phyloP scores from a whole-genome alignment of 2,329 filamentous ascomycete genomes.

The Aspergillus piperis region DNA sequence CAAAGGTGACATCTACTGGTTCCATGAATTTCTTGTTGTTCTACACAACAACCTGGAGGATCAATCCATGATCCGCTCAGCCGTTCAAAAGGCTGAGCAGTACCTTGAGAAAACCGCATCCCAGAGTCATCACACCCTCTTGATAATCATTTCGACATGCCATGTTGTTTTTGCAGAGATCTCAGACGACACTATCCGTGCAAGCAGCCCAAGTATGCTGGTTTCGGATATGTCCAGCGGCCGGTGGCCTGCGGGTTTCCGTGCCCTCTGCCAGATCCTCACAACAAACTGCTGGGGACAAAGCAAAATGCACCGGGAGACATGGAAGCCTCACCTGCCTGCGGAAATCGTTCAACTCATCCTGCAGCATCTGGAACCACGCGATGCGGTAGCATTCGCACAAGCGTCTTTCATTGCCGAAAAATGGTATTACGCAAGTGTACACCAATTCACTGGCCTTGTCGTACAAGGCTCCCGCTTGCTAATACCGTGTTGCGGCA shows the following conservation, averaged over 20 bases:
- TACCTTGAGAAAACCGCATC: constrained; percentile 1
- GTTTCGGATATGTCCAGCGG: too few species aligned
- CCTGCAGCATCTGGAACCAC: constrained; percentile 16
- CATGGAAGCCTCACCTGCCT: constrained; percentile 12
- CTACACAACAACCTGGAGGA: constrained; percentile 18
- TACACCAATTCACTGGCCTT: constrained; percentile 22
- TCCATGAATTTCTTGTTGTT: constrained; percentile 23
- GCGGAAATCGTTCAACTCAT: constrained; percentile 19
- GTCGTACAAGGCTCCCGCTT: constrained; percentile 15
- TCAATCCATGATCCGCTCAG: constrained; percentile 10
- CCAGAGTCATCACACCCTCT: too few species aligned
- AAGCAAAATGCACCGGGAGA: constrained; percentile 18
- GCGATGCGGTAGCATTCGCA: constrained; percentile 26
- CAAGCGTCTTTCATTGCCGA: constrained; percentile 25
- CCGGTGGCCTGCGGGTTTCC: constrained; percentile 15
- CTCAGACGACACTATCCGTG: too few species aligned
- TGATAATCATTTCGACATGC: too few species aligned
- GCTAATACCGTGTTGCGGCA: constrained; percentile 29
- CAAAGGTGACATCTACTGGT: constrained; percentile 17
- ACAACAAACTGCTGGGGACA: constrained; percentile 27
- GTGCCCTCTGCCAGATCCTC: constrained; percentile 22
- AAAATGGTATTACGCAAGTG: constrained; percentile 25
- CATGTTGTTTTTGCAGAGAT: too few species aligned
- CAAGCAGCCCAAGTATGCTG: too few species aligned
- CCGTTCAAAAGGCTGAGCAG: constrained; percentile 15